Conservation (phyloP, 2,329 filamentous ascomycete species). For the Furcasterigmium furcatum region DNA sequence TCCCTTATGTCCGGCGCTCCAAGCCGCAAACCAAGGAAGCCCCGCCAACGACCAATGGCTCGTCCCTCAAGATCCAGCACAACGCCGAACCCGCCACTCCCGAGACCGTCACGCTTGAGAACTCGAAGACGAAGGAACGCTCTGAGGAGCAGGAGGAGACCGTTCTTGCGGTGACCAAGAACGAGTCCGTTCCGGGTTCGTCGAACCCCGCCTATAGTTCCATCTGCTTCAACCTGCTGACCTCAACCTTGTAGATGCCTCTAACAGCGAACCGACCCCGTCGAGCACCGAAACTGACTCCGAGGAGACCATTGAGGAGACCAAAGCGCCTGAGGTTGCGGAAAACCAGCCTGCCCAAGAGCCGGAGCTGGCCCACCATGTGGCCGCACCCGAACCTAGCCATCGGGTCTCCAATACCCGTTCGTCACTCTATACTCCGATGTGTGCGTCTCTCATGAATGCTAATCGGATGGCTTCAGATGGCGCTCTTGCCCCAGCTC, state of each 20-base stretch:
- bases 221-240: no score
- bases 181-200: conserved; percentile 1
- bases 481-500: no score
- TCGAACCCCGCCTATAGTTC: background rate
- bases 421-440: no score
- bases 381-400: no score
- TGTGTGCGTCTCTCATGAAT: no score
- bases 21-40: conserved; percentile 27
- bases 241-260: background rate
- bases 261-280: background rate
- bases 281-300: background rate
- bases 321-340: background rate
- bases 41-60: conserved; percentile 17
- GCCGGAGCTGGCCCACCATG: background rate
- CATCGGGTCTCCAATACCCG: no score
- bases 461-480: no score
- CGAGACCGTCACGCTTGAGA: conserved; percentile 5
- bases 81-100: conserved; percentile 10
- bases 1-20: conserved; percentile 15
- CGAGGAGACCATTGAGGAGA: background rate
- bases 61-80: conserved; percentile 12
- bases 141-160: background rate
- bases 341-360: background rate
- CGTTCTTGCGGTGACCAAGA: background rate
- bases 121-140: background rate